These are phyloP conservation scores for Aspergillus sp. DNA, from an alignment of 2,329 filamentous ascomycete species.

Conservation along the genomic window DNA sequence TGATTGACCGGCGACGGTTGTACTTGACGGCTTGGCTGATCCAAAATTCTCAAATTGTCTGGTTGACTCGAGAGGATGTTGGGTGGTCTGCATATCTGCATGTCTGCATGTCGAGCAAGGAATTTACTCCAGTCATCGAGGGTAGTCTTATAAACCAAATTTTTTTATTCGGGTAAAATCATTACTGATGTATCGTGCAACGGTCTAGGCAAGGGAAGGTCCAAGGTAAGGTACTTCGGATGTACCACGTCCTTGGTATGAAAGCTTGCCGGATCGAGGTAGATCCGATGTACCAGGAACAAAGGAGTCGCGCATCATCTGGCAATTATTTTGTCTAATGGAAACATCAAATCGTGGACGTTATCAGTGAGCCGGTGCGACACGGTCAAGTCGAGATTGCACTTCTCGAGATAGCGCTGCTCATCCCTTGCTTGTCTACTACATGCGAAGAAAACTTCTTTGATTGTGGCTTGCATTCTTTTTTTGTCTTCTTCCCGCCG, in stretches of 20 bases:
- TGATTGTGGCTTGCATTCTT: neutral
- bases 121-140: neutral
- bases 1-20: neutral
- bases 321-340: neutral
- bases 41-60: neutral
- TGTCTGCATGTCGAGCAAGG: constrained; percentile 1
- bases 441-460: neutral
- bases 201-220: neutral
- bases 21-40: neutral
- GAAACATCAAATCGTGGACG: neutral
- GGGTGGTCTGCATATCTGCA: neutral
- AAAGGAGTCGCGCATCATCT: neutral
- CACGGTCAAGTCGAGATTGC: neutral
- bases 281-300: neutral
- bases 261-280: neutral
- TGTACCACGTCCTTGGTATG: neutral
- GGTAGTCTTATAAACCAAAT: too few relatives aligned
- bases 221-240: neutral
- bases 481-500: neutral
- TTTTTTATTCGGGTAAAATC: neutral
- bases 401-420: neutral
- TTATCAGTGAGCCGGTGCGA: neutral
- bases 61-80: neutral
- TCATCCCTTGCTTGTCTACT: neutral
- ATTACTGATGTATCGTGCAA: neutral